These are phyloP conservation scores for Orbilia oligospora DNA, from an alignment of 2,329 filamentous ascomycete species.

Conservation along the genomic window DNA sequence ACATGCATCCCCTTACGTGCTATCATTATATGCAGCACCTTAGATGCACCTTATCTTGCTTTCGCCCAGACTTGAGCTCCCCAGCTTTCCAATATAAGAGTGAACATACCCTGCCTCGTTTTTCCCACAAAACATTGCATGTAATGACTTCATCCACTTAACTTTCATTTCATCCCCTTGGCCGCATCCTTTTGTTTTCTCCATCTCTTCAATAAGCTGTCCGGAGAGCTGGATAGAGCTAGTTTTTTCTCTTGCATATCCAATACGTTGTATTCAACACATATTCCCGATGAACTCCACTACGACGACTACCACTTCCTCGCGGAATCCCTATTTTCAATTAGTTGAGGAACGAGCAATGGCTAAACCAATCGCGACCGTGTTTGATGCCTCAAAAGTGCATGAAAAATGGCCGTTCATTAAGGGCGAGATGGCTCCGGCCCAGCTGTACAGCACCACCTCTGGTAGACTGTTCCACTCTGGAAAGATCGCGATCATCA, in stretches of 20 bases:
- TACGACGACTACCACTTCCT: conserved; percentile 37
- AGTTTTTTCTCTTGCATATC: conserved; percentile 31
- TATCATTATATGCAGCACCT: conserved; percentile 52
- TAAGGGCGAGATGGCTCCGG: conserved; percentile 81
- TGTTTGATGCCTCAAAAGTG: conserved; percentile 53
- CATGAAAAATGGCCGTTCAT: conserved; percentile 60
- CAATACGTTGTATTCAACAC: conserved; percentile 51
- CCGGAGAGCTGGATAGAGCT: conserved; percentile 54
- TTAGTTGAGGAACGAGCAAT: conserved; percentile 26
- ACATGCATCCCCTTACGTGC: conserved; percentile 42
- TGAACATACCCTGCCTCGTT: conserved; percentile 38
- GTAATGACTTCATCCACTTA: conserved; percentile 41
- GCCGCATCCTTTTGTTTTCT: neutral
- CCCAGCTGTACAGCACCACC: conserved; percentile 98
- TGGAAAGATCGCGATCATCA: conserved; percentile 95
- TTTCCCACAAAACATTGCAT: conserved; percentile 26
- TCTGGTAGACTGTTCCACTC: conserved; percentile 97
- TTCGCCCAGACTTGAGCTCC: conserved; percentile 43
- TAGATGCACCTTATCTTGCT: conserved; percentile 57
- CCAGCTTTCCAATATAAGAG: conserved; percentile 46
- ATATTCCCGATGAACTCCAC: conserved; percentile 46
- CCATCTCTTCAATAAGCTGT: neutral
- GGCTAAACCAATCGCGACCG: conserved; percentile 52
- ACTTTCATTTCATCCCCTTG: neutral
- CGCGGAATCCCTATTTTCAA: conserved; percentile 49